Evolutionary conservation across 1,284 basidiomycete species (phyloP).

Genomic region (Puccinia polysora): DNA sequence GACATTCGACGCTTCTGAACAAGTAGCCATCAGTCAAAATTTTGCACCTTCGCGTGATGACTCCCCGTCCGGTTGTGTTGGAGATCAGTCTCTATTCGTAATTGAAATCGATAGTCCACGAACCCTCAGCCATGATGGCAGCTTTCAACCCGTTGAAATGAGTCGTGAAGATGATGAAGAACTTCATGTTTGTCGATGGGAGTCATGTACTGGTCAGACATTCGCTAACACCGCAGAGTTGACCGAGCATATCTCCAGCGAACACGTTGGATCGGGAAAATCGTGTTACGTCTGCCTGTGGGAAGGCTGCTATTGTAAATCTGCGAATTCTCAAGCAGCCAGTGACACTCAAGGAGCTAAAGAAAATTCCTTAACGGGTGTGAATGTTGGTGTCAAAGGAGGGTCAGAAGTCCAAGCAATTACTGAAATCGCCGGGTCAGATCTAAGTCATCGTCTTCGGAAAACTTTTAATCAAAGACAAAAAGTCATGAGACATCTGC

Average conservation of each 20-base stretch:
- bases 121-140: too few species aligned
- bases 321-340: neutral
- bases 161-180: neutral
- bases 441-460: constrained; percentile 45
- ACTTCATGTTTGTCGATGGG: constrained; percentile 24
- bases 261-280: constrained; percentile 52
- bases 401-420: too few species aligned
- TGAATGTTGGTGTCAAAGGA: too few species aligned
- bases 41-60: too few species aligned
- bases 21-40: too few species aligned
- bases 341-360: neutral
- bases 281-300: constrained; percentile 51
- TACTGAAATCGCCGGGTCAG: too few species aligned
- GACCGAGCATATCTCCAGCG: constrained; percentile 50
- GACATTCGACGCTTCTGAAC: too few species aligned
- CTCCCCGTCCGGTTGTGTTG: too few species aligned
- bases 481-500: constrained; percentile 51
- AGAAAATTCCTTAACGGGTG: too few species aligned
- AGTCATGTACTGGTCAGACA: constrained; percentile 3
- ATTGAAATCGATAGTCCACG: too few species aligned
- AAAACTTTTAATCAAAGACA: constrained; percentile 51
- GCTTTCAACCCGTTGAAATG: too few species aligned
- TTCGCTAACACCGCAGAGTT: constrained; percentile 49
- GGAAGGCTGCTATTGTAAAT: constrained; percentile 48
- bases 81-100: too few species aligned